These are phyloP conservation scores for Citrullus amarus DNA, from an alignment of 306 rosid species.

Conservation along the genomic window DNA sequence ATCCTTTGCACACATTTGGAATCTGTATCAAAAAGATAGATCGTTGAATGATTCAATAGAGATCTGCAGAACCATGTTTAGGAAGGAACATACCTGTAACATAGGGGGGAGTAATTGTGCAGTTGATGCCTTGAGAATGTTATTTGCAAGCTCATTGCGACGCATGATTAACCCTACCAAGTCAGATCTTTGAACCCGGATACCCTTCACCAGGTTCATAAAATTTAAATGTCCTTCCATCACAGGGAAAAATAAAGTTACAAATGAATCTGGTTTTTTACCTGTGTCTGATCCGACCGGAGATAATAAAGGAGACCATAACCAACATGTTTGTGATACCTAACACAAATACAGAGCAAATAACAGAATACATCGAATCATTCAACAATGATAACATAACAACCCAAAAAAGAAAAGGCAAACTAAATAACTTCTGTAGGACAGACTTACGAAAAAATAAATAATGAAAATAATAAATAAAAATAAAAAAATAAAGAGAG, in stretches of 20 bases:
- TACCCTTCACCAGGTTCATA: constrained; percentile 39
- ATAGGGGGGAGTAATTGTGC: constrained; percentile 71
- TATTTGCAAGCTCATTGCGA: constrained; percentile 83
- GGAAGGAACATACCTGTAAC: constrained; percentile 38
- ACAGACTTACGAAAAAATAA: background rate
- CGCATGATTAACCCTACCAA: constrained; percentile 77
- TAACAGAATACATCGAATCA: background rate
- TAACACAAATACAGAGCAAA: constrained; percentile 20
- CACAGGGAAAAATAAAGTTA: constrained; percentile 9
- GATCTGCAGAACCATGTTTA: constrained; percentile 10
- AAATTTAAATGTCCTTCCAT: constrained; percentile 12
- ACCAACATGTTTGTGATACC: constrained; percentile 65
- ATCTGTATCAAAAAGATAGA: constrained; percentile 38
- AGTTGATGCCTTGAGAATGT: constrained; percentile 60
- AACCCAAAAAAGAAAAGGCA: background rate
- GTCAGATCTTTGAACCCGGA: constrained; percentile 69
- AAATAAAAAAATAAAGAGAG: no score
- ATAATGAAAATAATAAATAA: no score
- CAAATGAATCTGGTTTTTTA: constrained; percentile 11
- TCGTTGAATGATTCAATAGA: constrained; percentile 9
- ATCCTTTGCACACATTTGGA: constrained; percentile 62
- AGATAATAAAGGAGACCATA: constrained; percentile 87
- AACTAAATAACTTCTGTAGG: background rate
- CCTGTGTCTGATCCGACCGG: constrained; percentile 73
- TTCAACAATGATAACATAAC: background rate